Base-by-base conservation (phyloP, 371 early-diverging fungal genomes). In the Batkoa obscura region DNA sequence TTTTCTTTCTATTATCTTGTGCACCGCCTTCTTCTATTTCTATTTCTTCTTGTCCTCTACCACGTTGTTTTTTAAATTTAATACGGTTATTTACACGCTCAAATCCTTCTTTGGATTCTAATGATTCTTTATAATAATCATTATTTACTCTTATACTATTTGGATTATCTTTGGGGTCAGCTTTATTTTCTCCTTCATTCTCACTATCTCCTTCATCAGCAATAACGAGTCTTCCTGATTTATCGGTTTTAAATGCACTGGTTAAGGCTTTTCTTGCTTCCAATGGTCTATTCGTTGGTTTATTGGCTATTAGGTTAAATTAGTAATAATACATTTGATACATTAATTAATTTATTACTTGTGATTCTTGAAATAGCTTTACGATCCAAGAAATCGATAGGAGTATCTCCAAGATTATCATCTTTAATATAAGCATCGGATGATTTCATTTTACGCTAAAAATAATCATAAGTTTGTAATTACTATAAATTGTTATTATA, bases 341-440 rank as follows among this genome's bases (percentile, higher is more conserved):
- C 1, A 4, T 9, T 3, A 9, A 12, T 45, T 33, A 23, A 2
- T 30, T 54, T 53, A 57, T 58, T 62, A 49, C 60, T 71, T 17
- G 86, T 74, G 45, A 92, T 81, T 43, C 79, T 80, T 4, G 87
- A 83, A 32, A 94, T 78, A 23, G 88, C 88, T 47, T 78, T 69
- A 15, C 80, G 72, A 67, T 92, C 92, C 66, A 96, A 70, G 73
- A 94, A 93, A 73, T 96, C 97, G 39, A 95, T 63, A 60, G 3
- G 59, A 61, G 23, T 59, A 55, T 50, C 62, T 62, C 71, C 72
- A 58, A 74, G 72, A 60, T 71, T 70, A 39, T 68, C 70, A 48
- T 65, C 71, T n/a, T 63, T 65, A 6, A 62, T 61, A 38, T n/a
- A 56, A 13, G n/a, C n/a, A n/a, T n/a, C n/a, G n/a, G n/a, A n/a